Evolutionary conservation across 2,329 filamentous ascomycete species (phyloP), one percentile per base, ranked within the genome.

Genomic region (Hypoxylon sp.): DNA sequence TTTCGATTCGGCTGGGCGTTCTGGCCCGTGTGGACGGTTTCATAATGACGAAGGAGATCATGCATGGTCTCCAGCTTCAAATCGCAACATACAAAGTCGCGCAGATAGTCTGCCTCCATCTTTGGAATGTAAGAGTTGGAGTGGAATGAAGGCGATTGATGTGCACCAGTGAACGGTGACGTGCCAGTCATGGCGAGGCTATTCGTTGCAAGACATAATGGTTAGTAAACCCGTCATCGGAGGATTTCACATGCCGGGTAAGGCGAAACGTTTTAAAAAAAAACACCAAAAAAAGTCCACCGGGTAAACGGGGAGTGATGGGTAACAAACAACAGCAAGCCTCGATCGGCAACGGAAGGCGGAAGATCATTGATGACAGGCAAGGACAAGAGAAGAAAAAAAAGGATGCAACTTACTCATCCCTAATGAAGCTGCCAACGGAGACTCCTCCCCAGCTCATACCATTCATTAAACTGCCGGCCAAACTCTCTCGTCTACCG

Each of bases 381-480:
- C 35, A 57, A 51, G 33, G 51, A 65, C 33, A 60, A 62, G 29
- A 50, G 65, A 66, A 53, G 67, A 65, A 48, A 65, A 84, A 54
- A 10, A n/a, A 62, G 50, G 17, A 26, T 53, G 42, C 61, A 57
- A 91, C 95, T 90, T 90, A 99, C 96, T 99, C 96, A 83, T 99
- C 95, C 80, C 93, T 88, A 81, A 99, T 96, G 86, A 97, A 98
- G 78, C 95, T 98, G 70, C 95, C 95, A 72, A 98, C 93, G 8
- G 95, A 98, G 67, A 97, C 90, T 72, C 94, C 95, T 78, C 95
- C 95, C 94, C 95, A 99, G 81, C 94, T 98, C 91, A 97, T 94
- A 75, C 95, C 94, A 71, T 90, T 92, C 82, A 90, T 89, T 64
- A 91, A 80, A 76, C 89, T 91, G 53, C 88, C 88, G 14, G 88